Evolutionary conservation across 352 stramenopile genomes (phyloP), one percentile per base, ranked within the genome.

Genomic region (Globisporangium nodosum): DNA sequence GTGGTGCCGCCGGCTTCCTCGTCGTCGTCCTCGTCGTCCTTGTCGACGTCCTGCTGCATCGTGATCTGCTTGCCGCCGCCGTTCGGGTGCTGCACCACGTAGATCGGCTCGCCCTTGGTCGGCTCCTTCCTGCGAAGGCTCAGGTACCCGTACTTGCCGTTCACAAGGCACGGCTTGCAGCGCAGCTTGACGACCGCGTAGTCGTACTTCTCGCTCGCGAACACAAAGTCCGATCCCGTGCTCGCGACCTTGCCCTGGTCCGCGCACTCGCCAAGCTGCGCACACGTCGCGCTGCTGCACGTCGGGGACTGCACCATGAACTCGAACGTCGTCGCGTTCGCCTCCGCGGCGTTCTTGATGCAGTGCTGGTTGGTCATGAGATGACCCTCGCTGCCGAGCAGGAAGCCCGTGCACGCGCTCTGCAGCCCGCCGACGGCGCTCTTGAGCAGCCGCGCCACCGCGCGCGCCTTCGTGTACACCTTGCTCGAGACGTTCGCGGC

Each of bases 361-460:
- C 75, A 85, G 63, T 85, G 72, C 46, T 69, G 40, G 48, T 85
- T 85, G 5, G 75, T 85, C 27, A 85, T 59, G 48, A 85, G 11
- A 40, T 85, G 72, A 11, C 73, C 73, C 47, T 72, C 57, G 50
- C 65, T 76, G 58, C 75, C 70, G 5, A 78, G 35, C 1, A 85
- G 56, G 59, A 73, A 81, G 30, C 70, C 72, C 12, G 75, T 81
- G 73, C 72, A 85, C 24, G 52, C 59, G 30, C 57, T 60, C 20
- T 58, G 56, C 24, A 65, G 56, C 18, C 60, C 60, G 5, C 49
- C 33, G 0, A 30, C 68, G 9, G 65, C 54, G 20, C 56, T 70
- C 39, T 82, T 66, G 21, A 69, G 63, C 15, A 86, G 61, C 1
- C 76, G 66, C 21, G 67, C 69, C 6, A 83, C 67, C 0, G 73